phyloP scores from a whole-genome alignment of 2,329 filamentous ascomycete genomes.

The Monosporascus sp. region DNA sequence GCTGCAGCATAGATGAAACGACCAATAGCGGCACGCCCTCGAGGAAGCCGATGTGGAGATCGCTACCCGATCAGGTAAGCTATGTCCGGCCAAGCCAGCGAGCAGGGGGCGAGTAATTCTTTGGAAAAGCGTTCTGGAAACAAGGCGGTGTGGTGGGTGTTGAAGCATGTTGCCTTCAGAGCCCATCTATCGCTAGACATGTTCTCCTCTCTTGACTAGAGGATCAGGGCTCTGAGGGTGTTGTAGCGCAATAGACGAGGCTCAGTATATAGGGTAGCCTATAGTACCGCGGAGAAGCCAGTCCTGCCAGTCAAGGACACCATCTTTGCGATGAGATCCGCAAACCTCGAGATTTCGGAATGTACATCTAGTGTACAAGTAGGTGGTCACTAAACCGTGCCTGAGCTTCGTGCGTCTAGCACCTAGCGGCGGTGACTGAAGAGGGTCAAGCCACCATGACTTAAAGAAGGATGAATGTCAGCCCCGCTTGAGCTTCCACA shows the following conservation, averaged over 20 bases:
- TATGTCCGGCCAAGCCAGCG: conserved; percentile 41
- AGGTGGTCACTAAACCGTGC: not conserved
- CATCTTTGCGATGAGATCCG: no score
- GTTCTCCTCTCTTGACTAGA: conserved; percentile 10
- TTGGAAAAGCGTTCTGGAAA: conserved; percentile 17
- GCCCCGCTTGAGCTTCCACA: not conserved
- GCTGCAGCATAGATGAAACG: conserved; percentile 46
- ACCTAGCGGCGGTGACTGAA: not conserved
- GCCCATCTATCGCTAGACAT: conserved; percentile 18
- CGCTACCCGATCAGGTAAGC: conserved; percentile 46
- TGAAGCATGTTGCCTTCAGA: conserved; percentile 1
- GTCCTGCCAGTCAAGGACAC: no score
- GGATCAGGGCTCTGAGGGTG: conserved; percentile 12
- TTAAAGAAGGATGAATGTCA: not conserved
- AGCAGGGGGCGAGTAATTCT: conserved; percentile 26
- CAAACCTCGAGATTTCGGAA: no score
- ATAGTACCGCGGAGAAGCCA: no score
- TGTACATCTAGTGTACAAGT: no score
- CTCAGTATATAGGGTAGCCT: not conserved
- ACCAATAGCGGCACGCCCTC: conserved; percentile 39
- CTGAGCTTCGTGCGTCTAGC: not conserved
- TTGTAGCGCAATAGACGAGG: not conserved
- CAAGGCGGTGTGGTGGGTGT: conserved; percentile 26
- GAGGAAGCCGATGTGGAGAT: conserved; percentile 36
- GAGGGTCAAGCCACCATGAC: not conserved